These are phyloP conservation scores for Aegilops longissima DNA, from an alignment of 176 grass and related monocot species.

Conservation along the genomic window DNA sequence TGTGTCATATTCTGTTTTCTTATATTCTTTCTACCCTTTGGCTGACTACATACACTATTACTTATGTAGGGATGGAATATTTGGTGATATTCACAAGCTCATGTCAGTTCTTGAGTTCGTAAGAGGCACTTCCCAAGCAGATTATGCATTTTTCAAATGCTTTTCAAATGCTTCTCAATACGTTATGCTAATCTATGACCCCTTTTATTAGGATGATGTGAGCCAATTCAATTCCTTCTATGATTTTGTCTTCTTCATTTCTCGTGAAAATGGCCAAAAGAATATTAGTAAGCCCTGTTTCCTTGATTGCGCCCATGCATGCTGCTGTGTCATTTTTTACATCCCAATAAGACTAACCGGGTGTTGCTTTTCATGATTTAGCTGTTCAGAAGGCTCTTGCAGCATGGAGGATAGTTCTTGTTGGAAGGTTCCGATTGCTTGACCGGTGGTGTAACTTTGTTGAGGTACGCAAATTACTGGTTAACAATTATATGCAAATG, in stretches of 20 bases:
- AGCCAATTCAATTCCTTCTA: conserved; percentile 77
- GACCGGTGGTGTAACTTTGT: conserved; percentile 91
- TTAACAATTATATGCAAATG: not conserved
- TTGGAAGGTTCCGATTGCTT: conserved; percentile 85
- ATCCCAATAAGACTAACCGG: conserved; percentile 37
- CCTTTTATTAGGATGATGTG: conserved; percentile 63
- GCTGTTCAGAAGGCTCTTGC: conserved; percentile 75
- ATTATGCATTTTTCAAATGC: conserved; percentile 11
- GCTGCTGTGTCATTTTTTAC: conserved; percentile 25
- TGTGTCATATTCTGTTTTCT: not conserved
- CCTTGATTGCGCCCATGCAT: conserved; percentile 15
- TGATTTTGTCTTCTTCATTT: conserved; percentile 95
- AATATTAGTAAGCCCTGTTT: conserved; percentile 74
- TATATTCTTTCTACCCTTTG: not conserved
- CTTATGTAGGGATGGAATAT: conserved; percentile 65
- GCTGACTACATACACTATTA: conserved; percentile 34
- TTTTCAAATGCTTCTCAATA: conserved; percentile 24
- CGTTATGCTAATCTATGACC: conserved; percentile 25
- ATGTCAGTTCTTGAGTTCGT: conserved; percentile 73
- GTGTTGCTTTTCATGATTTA: conserved; percentile 39
- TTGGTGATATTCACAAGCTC: conserved; percentile 67
- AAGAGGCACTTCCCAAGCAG: conserved; percentile 35
- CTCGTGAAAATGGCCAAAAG: conserved; percentile 91
- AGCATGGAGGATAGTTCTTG: conserved; percentile 83
- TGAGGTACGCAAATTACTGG: conserved; percentile 47